A percentile compares a stretch with the other conserved stretches of the same genome.
These are phyloP conservation scores for Azolla pinnata DNA, from an alignment of 75 land plant species.

Conservation along the genomic window DNA sequence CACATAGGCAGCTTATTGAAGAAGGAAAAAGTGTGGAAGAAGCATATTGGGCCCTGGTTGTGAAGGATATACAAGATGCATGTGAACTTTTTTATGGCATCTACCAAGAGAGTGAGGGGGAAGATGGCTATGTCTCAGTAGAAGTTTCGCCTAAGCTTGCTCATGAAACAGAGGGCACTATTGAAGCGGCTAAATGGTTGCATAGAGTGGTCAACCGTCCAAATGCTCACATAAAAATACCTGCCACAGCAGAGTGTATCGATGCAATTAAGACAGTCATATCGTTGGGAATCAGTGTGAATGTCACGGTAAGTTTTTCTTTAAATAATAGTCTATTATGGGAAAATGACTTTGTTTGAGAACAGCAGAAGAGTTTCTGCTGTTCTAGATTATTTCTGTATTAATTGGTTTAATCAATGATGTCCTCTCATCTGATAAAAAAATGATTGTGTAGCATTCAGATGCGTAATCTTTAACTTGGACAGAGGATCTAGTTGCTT, in stretches of 20 bases:
- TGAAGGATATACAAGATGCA: slow-evolving; percentile 96
- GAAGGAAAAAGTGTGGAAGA: slow-evolving; percentile 68
- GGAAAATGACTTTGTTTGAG: no score
- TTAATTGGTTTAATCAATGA: not conserved
- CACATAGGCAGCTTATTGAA: slow-evolving; percentile 57
- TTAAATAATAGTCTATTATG: no score
- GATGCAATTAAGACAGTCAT: slow-evolving; percentile 69
- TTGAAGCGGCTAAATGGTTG: slow-evolving; percentile 93
- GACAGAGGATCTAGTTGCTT: not conserved
- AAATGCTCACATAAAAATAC: slow-evolving; percentile 91
- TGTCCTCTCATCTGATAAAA: no score
- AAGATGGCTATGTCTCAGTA: slow-evolving; percentile 92
- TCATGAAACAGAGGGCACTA: slow-evolving; percentile 59
- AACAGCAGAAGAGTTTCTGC: no score
- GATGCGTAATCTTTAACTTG: no score
- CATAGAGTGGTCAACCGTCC: slow-evolving; percentile 60
- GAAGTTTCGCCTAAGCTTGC: slow-evolving; percentile 97
- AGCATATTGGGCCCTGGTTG: slow-evolving; percentile 89
- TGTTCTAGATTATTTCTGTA: no score
- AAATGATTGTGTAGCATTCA: no score
- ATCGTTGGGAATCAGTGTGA: slow-evolving; percentile 75
- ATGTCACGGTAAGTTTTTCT: slow-evolving; percentile 98
- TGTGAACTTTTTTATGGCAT: slow-evolving; percentile 78
- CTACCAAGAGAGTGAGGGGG: slow-evolving; percentile 71
- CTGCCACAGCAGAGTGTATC: slow-evolving; percentile 83